Percentiles rank a stretch among this genome's conserved stretches.
These are phyloP conservation scores for Alternaria alternata DNA, from an alignment of 2,329 filamentous ascomycete species.

Conservation along the genomic window DNA sequence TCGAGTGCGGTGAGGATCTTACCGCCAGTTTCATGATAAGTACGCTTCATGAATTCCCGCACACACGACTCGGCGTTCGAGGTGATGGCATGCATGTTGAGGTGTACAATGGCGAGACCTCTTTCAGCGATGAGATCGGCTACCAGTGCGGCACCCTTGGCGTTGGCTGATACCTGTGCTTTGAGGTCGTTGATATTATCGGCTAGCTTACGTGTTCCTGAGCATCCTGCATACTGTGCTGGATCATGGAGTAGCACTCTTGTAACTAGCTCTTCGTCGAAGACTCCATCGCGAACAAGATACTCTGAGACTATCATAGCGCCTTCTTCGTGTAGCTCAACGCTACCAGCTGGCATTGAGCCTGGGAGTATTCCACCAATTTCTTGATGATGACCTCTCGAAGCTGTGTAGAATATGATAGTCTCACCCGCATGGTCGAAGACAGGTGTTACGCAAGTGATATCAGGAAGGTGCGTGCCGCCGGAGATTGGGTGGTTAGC, in stretches of 20 bases:
- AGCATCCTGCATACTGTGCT: constrained; percentile 40
- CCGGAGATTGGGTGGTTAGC: constrained; percentile 39
- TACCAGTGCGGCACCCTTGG: constrained; percentile 48
- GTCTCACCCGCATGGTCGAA: constrained; percentile 33
- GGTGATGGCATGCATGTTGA: background rate
- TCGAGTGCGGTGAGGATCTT: background rate
- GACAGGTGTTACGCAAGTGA: constrained; percentile 39
- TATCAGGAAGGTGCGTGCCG: constrained; percentile 41
- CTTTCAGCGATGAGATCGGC: constrained; percentile 48
- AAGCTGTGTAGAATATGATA: constrained; percentile 37
- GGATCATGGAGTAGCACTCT: constrained; percentile 26
- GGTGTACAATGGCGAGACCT: background rate
- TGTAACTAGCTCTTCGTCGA: background rate
- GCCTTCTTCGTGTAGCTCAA: constrained; percentile 58
- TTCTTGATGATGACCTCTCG: constrained; percentile 39
- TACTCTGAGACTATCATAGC: constrained; percentile 56
- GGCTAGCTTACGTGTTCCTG: constrained; percentile 39
- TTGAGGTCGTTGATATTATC: constrained; percentile 51
- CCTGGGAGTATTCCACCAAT: constrained; percentile 42
- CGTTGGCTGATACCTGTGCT: constrained; percentile 47
- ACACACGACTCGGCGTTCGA: background rate
- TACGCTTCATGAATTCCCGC: background rate
- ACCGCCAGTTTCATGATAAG: background rate
- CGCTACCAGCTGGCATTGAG: constrained; percentile 56
- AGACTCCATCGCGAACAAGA: constrained; percentile 40